Evolutionary conservation across 225 moss, liverwort and hornwort species (phyloP).

Genomic region (Pseudisothecium myosuroides): DNA sequence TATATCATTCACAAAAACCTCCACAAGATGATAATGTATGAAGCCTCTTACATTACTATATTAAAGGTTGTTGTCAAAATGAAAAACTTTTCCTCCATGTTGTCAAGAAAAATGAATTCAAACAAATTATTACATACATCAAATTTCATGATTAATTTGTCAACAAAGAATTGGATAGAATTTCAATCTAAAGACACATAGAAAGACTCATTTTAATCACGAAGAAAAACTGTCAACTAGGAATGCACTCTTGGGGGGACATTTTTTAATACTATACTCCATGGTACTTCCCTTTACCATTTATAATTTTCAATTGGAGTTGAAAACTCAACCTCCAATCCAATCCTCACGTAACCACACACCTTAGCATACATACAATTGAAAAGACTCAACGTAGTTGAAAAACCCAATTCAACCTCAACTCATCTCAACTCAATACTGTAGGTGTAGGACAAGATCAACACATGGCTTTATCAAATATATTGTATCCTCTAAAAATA

Average conservation of each 20-base stretch:
- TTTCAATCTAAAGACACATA: background rate
- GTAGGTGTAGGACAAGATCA: background rate
- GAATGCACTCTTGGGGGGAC: background rate
- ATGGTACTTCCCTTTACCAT: background rate
- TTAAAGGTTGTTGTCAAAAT: background rate
- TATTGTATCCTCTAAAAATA: background rate
- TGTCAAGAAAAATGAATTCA: background rate
- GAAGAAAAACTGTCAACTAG: background rate
- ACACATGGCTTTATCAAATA: background rate
- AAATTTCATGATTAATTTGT: background rate
- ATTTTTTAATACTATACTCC: background rate
- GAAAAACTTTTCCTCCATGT: background rate
- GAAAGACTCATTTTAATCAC: background rate
- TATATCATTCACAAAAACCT: background rate
- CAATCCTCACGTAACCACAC: rapidly evolving
- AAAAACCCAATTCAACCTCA: background rate
- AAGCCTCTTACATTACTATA: background rate
- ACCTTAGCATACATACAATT: background rate
- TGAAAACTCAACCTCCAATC: background rate
- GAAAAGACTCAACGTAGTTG: background rate
- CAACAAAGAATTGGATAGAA: background rate
- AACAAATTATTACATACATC: background rate
- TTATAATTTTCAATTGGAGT: background rate
- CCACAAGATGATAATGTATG: background rate
- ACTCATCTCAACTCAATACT: background rate